These are phyloP conservation scores for Micractinium conductrix DNA, from an alignment of 139 green algal species.

Conservation along the genomic window DNA sequence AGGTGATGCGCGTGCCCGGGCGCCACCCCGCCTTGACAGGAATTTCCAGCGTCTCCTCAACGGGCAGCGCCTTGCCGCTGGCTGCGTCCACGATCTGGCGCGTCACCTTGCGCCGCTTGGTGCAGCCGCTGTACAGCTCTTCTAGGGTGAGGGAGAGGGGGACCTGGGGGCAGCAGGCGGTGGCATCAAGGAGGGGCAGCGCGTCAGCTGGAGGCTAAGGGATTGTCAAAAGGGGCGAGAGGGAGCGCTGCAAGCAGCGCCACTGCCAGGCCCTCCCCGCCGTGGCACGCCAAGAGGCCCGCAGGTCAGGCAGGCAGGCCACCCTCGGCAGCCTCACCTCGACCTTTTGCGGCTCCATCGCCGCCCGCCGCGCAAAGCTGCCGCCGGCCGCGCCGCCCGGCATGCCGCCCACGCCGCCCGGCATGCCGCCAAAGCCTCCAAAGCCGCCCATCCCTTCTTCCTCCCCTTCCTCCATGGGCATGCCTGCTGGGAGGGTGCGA, in stretches of 20 bases:
- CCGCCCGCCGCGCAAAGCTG: not conserved
- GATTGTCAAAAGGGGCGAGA: too few relatives aligned
- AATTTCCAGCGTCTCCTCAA: slow-evolving; percentile 90
- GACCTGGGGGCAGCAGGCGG: slow-evolving; percentile 29
- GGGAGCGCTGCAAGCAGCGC: too few relatives aligned
- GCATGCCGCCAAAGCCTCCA: slow-evolving; percentile 22
- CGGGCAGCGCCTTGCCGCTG: slow-evolving; percentile 38
- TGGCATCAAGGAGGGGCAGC: too few relatives aligned
- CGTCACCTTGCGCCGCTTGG: slow-evolving; percentile 68
- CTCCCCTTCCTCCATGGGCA: too few relatives aligned
- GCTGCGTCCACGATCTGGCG: slow-evolving; percentile 46
- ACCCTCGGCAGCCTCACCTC: slow-evolving; percentile 13
- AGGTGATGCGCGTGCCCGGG: slow-evolving; percentile 92
- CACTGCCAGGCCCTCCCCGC: too few relatives aligned
- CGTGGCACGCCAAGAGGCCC: too few relatives aligned
- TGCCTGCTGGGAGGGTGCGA: too few relatives aligned
- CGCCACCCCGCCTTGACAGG: slow-evolving; percentile 93
- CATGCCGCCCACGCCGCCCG: slow-evolving; percentile 37
- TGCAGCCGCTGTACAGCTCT: slow-evolving; percentile 66
- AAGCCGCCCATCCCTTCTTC: not conserved
- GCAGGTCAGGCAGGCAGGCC: too few relatives aligned
- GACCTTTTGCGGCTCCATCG: slow-evolving; percentile 38
- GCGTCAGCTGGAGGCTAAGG: too few relatives aligned
- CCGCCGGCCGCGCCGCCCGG: slow-evolving; percentile 15
- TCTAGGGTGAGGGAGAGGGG: slow-evolving; percentile 49